A percentile compares a stretch with the other conserved stretches of the same genome.
Evolutionary conservation across 768 basidiomycete genomes (phyloP).

Genomic region (Amylocystis lapponica): DNA sequence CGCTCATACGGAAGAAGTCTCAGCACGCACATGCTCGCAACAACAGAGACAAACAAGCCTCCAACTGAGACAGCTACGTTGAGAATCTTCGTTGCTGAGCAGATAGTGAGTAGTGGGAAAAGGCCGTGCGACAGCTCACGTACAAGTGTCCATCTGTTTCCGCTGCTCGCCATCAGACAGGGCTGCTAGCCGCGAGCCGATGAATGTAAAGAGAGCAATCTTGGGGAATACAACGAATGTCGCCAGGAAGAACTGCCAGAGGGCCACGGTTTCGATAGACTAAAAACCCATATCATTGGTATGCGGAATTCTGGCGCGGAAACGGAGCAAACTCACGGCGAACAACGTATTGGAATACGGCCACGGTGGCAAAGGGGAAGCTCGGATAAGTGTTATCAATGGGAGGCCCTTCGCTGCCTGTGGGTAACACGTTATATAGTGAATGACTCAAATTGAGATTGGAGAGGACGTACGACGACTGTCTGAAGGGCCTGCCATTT

Average conservation of each 20-base stretch:
- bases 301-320: too few relatives aligned
- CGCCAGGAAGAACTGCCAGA: conserved; percentile 74
- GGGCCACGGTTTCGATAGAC: conserved; percentile 67
- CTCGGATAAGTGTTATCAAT: conserved; percentile 74
- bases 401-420: conserved; percentile 72
- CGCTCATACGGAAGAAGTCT: neutral
- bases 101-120: conserved; percentile 2
- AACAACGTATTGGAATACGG: conserved; percentile 81
- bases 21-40: conserved; percentile 59
- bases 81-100: conserved; percentile 55
- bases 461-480: conserved; percentile 52
- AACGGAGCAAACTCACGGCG: conserved; percentile 45
- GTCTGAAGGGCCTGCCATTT: conserved; percentile 77
- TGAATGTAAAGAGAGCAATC: conserved; percentile 65
- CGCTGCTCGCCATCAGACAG: conserved; percentile 75
- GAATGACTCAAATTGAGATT: neutral
- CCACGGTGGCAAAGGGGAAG: conserved; percentile 85
- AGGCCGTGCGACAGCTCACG: conserved; percentile 14
- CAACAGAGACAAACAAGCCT: conserved; percentile 51
- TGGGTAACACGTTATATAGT: neutral
- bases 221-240: conserved; percentile 70
- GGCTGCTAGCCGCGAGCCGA: conserved; percentile 68
- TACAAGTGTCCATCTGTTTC: conserved; percentile 71
- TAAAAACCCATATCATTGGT: too few relatives aligned
- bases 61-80: conserved; percentile 54